phyloP scores from a whole-genome alignment of 257 asterid genomes.

The Paulownia fortunei region DNA sequence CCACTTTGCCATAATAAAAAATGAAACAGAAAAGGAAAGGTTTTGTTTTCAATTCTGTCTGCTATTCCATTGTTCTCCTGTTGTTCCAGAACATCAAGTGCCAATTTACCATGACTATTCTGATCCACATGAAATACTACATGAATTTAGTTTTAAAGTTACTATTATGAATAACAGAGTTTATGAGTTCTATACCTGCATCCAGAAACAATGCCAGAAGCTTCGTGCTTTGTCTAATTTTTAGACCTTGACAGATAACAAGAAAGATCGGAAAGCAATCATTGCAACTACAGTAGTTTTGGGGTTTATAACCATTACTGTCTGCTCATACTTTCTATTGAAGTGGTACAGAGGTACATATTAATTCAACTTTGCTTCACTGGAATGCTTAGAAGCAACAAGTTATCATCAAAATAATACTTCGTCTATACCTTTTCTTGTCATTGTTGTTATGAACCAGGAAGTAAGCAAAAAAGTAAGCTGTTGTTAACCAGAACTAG shows the following conservation, averaged over 20 bases:
- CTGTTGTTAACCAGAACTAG: not conserved
- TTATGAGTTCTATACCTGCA: not conserved
- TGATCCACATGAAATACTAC: not conserved
- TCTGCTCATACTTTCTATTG: slow-evolving; percentile 15
- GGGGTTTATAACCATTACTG: not conserved
- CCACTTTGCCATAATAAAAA: not conserved
- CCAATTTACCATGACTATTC: not conserved
- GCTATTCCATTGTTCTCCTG: not conserved
- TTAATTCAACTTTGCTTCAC: not conserved
- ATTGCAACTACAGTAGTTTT: slow-evolving; percentile 5
- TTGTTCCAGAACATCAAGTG: not conserved
- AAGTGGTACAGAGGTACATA: slow-evolving; percentile 20
- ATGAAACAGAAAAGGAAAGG: not conserved
- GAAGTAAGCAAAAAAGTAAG: not conserved
- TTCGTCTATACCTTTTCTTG: not conserved
- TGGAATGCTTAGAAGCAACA: not conserved
- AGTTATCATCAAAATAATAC: not conserved
- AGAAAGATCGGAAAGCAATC: not conserved
- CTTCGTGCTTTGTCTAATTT: not conserved
- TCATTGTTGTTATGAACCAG: not conserved
- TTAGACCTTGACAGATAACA: not conserved
- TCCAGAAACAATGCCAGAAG: not conserved
- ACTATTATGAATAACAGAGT: not conserved
- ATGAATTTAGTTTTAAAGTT: not conserved
- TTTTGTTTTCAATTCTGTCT: not conserved